Conservation (phyloP, 2,329 filamentous ascomycete species). For the Exophiala sp. region DNA sequence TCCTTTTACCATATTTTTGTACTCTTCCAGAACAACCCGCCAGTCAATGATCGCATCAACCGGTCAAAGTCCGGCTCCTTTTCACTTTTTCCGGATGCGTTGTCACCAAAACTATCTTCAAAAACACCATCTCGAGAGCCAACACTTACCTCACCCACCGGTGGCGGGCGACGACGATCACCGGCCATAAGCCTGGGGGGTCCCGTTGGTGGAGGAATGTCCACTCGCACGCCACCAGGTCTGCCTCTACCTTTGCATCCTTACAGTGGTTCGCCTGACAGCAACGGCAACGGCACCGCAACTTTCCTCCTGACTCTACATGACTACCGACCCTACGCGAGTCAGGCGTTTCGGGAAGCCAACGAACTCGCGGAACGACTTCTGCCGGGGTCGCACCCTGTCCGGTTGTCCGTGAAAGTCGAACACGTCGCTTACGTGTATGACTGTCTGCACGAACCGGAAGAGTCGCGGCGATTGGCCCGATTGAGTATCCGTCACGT, state of each 20-base stretch:
- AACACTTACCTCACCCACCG: conserved; percentile 44
- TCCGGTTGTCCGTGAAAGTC: conserved; percentile 83
- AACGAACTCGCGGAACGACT: conserved; percentile 68
- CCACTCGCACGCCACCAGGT: conserved; percentile 33
- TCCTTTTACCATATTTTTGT: conserved; percentile 97
- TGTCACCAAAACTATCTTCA: conserved; percentile 22
- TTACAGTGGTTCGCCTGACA: conserved; percentile 7
- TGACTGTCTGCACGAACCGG: conserved; percentile 81
- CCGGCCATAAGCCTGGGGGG: conserved; percentile 55
- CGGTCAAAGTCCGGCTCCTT: conserved; percentile 22
- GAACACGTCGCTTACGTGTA: conserved; percentile 92
- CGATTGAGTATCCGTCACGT: conserved; percentile 83
- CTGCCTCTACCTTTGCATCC: conserved; percentile 17
- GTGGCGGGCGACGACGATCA: conserved; percentile 38
- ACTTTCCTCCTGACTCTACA: conserved; percentile 75
- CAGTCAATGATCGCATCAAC: conserved; percentile 56
- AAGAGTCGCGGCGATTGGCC: conserved; percentile 71
- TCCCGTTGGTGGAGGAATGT: conserved; percentile 48
- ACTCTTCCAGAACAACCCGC: conserved; percentile 87
- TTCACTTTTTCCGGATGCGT: conserved; percentile 26
- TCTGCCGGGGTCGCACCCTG: conserved; percentile 82
- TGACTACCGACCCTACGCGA: conserved; percentile 75
- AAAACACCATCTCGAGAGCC: conserved; percentile 28
- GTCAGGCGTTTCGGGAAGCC: conserved; percentile 75
- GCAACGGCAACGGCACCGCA: conserved; percentile 46